A percentile compares a stretch with the other conserved stretches of the same genome.
These are phyloP conservation scores for Dentipellis sp. DNA, from an alignment of 768 basidiomycete species.

Conservation along the genomic window DNA sequence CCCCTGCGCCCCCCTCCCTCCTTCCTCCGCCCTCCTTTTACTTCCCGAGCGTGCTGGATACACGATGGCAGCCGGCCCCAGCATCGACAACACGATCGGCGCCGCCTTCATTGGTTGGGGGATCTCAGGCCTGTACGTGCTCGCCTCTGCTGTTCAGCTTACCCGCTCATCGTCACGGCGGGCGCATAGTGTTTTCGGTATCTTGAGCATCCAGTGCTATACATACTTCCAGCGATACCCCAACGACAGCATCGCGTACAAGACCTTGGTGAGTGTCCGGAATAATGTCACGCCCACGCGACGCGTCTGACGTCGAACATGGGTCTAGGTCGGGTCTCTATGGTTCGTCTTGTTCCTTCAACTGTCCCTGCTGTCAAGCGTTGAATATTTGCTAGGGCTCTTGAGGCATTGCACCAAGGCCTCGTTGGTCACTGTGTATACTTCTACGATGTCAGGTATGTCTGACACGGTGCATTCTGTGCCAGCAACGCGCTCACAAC, in stretches of 20 bases:
- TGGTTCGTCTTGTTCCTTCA: constrained; percentile 2
- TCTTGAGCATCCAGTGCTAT: constrained; percentile 12
- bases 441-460: constrained; percentile 9
- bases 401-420: constrained; percentile 11
- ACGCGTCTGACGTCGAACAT: background rate
- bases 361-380: background rate
- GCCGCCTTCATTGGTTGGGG: constrained; percentile 13
- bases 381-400: background rate
- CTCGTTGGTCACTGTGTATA: constrained; percentile 10
- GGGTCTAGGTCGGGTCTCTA: constrained; percentile 4
- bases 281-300: background rate
- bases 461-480: background rate
- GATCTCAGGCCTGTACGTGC: constrained; percentile 8
- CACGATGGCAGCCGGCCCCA: background rate
- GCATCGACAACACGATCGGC: constrained; percentile 11
- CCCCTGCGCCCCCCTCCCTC: background rate
- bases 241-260: constrained; percentile 8
- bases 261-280: constrained; percentile 8
- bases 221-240: constrained; percentile 11
- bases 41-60: background rate
- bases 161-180: background rate
- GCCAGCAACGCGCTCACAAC: background rate
- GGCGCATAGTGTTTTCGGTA: constrained; percentile 9
- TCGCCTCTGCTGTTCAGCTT: background rate
- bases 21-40: background rate